Evolutionary conservation across 139 green algal genomes (phyloP), one percentile per base, ranked within the genome.

Genomic region (Picochlorum sp.): DNA sequence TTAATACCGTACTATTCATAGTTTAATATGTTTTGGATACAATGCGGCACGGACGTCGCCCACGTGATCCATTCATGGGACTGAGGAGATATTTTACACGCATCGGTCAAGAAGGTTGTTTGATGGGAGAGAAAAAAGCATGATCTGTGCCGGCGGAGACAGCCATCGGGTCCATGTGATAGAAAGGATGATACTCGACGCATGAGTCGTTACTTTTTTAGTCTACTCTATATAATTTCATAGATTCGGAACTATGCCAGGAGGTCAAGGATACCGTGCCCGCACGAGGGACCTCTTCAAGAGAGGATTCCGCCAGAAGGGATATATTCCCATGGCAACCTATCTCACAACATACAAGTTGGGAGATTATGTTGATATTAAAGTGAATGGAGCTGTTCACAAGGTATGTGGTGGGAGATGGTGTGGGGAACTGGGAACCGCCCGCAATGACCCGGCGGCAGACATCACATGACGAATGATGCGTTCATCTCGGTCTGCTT

Each of bases 291-390:
- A 98, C 62, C 71, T 89, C 38, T 98, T 98, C 80, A 83, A 81
- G 21, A 78, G 85, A 45, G 82, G 73, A 50, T 93, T 89, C 77
- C 74, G 90, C 56, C 69, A 89, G 61, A 85, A 96, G 66, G 94
- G 94, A 47, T 90, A 82, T 80, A 95, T 97, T 74, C 80, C 82
- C 45, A 67, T 98, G 11, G 83, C 83, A 47, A 89, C 77, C 9
- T 98, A 98, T 85, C 85, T 99, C 80, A 86, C 88, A 50, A 90
- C 59, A 61, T 98, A 91, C 83, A 95, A 91, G 81, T 59, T 98
- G 44, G 94, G 94, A 30, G 92, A 99, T 79, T 95, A 92, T 75
- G 92, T 99, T 18, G 92, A 97, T 83, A 92, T 99, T 77, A 97
- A 97, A 77, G 90, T 95, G 52, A 96, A 99, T 77, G 73, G 80